A percentile compares a stretch with the other conserved stretches of the same genome.
phyloP scores from a whole-genome alignment of 2,329 filamentous ascomycete species.

The Trichoderma hamatum region DNA sequence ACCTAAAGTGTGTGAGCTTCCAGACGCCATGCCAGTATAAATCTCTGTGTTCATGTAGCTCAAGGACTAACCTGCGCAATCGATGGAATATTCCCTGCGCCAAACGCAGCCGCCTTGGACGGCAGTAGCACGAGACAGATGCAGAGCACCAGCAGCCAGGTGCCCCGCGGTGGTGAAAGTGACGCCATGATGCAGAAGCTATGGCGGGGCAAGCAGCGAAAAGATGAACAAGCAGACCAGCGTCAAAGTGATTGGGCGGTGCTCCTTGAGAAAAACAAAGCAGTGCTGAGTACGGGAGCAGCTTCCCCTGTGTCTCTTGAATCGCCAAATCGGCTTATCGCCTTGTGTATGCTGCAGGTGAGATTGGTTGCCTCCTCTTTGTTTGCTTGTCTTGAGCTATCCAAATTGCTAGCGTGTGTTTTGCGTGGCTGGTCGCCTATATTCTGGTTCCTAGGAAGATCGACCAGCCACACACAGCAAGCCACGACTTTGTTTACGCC shows the following conservation, averaged over 20 bases:
- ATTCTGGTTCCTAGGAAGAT: slow-evolving; percentile 5
- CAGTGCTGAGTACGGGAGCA: not conserved
- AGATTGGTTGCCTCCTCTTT: slow-evolving; percentile 18
- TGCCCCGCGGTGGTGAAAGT: slow-evolving; percentile 50
- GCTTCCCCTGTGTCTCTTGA: not conserved
- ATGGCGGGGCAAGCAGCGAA: slow-evolving; percentile 3
- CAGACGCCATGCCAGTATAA: no score
- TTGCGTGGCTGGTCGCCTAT: not conserved
- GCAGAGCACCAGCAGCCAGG: slow-evolving; percentile 55
- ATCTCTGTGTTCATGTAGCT: not conserved
- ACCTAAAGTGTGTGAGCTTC: slow-evolving; percentile 47
- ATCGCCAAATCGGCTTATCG: not conserved
- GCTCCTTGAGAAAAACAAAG: not conserved
- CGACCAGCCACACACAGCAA: not conserved
- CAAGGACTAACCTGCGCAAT: slow-evolving; percentile 51
- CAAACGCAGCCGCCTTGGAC: slow-evolving; percentile 62
- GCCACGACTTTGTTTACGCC: not conserved
- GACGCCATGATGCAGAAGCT: slow-evolving; percentile 49
- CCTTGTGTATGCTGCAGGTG: slow-evolving; percentile 8
- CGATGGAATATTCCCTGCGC: slow-evolving; percentile 72
- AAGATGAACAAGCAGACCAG: not conserved
- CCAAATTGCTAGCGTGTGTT: not conserved
- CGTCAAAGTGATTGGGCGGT: not conserved
- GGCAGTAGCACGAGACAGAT: slow-evolving; percentile 61
- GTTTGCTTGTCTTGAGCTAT: not conserved